Conservation (phyloP, 2,329 filamentous ascomycete species). For the Aspergillus proliferans region DNA sequence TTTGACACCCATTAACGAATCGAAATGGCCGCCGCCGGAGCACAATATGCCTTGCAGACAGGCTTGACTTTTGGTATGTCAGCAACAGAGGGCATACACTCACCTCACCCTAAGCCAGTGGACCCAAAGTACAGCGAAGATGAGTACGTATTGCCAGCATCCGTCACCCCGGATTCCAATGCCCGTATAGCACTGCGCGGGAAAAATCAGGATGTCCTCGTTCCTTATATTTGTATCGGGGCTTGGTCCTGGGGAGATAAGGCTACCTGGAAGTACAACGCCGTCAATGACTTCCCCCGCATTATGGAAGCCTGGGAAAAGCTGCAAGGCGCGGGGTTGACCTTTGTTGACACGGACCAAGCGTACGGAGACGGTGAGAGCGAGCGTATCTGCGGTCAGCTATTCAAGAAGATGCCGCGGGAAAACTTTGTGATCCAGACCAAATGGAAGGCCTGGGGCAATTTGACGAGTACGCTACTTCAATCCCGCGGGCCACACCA, state of each 20-base stretch:
- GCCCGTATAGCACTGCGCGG: constrained; percentile 17
- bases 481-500: constrained; percentile 29
- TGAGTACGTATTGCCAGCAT: constrained; percentile 15
- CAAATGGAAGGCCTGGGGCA: constrained; percentile 31
- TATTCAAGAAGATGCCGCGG: constrained; percentile 32
- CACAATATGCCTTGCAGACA: constrained; percentile 18
- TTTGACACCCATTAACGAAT: not conserved
- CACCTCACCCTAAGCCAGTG: constrained; percentile 13
- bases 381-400: constrained; percentile 36
- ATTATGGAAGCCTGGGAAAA: constrained; percentile 35
- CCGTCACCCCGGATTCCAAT: constrained; percentile 12
- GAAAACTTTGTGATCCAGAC: constrained; percentile 37
- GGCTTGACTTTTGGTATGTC: constrained; percentile 19
- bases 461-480: constrained; percentile 27
- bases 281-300: constrained; percentile 24
- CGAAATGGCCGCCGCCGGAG: constrained; percentile 12
- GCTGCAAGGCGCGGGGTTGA: constrained; percentile 31
- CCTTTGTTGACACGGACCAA: constrained; percentile 42
- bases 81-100: constrained; percentile 16
- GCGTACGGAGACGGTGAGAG: constrained; percentile 39
- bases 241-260: constrained; percentile 27
- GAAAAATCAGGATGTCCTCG: constrained; percentile 17
- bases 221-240: constrained; percentile 23
- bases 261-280: constrained; percentile 28
- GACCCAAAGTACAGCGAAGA: constrained; percentile 16